Evolutionary conservation across 148 eudicot species (phyloP).

Genomic region (Pouteria glomerata): DNA sequence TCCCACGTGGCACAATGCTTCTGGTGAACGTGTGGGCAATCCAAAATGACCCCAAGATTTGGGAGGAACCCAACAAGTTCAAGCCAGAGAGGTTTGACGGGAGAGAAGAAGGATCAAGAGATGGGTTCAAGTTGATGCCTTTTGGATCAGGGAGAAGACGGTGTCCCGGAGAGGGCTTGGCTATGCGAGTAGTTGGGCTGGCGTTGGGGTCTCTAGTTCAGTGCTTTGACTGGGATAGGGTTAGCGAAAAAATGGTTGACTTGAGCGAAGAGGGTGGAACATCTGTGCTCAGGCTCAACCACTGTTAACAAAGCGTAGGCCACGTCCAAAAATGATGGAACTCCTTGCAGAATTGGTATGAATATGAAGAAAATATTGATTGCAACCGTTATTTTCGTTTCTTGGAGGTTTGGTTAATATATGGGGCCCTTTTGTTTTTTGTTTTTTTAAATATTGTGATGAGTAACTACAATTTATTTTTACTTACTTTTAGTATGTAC

Average conservation of each 20-base stretch:
- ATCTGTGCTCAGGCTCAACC: neutral
- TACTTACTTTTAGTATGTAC: too few relatives aligned
- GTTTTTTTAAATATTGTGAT: too few relatives aligned
- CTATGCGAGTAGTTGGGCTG: conserved; percentile 8
- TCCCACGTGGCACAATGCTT: conserved; percentile 37
- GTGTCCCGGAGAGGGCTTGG: conserved; percentile 29
- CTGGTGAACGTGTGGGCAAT: conserved; percentile 33
- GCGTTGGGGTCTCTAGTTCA: conserved; percentile 24
- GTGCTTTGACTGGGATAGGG: conserved; percentile 30
- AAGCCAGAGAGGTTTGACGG: conserved; percentile 37
- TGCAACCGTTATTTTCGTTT: too few relatives aligned
- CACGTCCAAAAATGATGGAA: neutral
- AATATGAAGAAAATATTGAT: too few relatives aligned
- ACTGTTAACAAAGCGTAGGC: neutral
- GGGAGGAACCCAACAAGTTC: conserved; percentile 26
- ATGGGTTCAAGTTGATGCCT: conserved; percentile 29
- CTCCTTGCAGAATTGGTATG: too few relatives aligned
- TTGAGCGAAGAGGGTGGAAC: neutral
- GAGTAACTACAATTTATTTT: too few relatives aligned
- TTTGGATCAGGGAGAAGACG: conserved; percentile 24
- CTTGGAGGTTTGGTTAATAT: too few relatives aligned
- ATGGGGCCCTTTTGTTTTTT: too few relatives aligned
- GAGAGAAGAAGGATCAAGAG: neutral
- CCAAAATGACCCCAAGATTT: conserved; percentile 33
- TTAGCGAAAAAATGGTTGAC: conserved; percentile 14